These are phyloP conservation scores for Silene conica DNA, from an alignment of 148 eudicot species.

Conservation along the genomic window DNA sequence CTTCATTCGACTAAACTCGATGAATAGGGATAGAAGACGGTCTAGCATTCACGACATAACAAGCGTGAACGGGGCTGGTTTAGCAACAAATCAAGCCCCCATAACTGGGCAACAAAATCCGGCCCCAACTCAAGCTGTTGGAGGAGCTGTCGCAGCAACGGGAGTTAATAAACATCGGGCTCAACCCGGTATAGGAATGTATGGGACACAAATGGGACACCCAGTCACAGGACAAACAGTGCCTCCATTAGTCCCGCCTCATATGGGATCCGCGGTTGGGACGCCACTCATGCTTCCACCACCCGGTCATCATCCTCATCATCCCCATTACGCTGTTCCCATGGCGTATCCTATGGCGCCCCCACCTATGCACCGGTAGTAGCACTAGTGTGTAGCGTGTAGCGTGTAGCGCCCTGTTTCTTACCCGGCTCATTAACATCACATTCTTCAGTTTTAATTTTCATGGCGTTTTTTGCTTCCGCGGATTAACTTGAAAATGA, in stretches of 20 bases:
- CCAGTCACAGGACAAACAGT: slow-evolving; percentile 46
- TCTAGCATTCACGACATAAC: slow-evolving; percentile 89
- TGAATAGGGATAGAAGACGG: slow-evolving; percentile 77
- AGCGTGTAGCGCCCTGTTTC: no score
- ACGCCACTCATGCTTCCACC: slow-evolving; percentile 80
- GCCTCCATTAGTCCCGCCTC: slow-evolving; percentile 36
- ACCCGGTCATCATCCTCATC: slow-evolving; percentile 52
- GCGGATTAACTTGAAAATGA: slow-evolving; percentile 6
- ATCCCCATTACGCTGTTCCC: slow-evolving; percentile 58
- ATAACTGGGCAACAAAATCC: slow-evolving; percentile 59
- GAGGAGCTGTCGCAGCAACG: slow-evolving; percentile 24
- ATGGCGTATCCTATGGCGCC: slow-evolving; percentile 71
- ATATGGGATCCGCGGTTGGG: slow-evolving; percentile 74
- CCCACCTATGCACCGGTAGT: slow-evolving; percentile 73
- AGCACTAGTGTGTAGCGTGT: no score
- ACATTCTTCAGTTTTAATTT: background rate
- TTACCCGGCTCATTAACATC: background rate
- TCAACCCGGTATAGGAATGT: slow-evolving; percentile 61
- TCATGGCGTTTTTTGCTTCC: background rate
- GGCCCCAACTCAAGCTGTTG: slow-evolving; percentile 26
- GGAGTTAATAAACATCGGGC: slow-evolving; percentile 37
- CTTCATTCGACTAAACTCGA: slow-evolving; percentile 76
- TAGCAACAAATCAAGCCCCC: slow-evolving; percentile 50
- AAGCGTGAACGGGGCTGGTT: slow-evolving; percentile 50
- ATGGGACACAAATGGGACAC: slow-evolving; percentile 78